phyloP scores from a whole-genome alignment of 208 protist species.

The Hexamita inflata region DNA sequence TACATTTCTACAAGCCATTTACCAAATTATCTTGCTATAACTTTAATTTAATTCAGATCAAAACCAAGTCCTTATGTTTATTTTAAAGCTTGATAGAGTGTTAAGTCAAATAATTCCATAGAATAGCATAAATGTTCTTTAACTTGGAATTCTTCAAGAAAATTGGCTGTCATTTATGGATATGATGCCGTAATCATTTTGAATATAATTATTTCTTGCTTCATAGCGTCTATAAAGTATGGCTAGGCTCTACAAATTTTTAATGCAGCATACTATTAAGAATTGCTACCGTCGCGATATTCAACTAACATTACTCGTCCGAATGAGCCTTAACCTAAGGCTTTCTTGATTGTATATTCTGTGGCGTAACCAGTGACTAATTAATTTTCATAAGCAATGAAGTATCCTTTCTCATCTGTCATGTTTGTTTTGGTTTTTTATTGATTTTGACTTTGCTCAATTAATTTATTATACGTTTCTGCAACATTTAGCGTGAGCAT shows the following conservation, averaged over 20 bases:
- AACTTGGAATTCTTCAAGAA: background rate
- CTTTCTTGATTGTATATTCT: too few relatives aligned
- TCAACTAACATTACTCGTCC: constrained; percentile 14
- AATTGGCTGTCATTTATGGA: background rate
- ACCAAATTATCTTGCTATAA: background rate
- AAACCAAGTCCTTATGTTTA: background rate
- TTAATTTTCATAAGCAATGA: too few relatives aligned
- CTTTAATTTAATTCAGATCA: background rate
- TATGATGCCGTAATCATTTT: background rate
- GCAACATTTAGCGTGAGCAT: too few relatives aligned
- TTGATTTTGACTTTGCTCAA: too few relatives aligned
- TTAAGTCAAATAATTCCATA: constrained; percentile 2
- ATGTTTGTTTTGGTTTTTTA: too few relatives aligned
- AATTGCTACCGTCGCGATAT: too few relatives aligned
- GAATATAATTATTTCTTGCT: background rate
- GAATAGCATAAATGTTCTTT: background rate
- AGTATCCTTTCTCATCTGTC: too few relatives aligned
- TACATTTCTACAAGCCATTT: constrained; percentile 6
- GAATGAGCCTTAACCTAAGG: constrained; percentile 22
- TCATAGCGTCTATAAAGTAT: background rate
- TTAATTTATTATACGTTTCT: too few relatives aligned
- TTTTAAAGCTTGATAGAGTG: constrained; percentile 5
- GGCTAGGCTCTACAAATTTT: background rate
- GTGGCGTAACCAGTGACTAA: too few relatives aligned
- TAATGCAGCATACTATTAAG: background rate